Evolutionary conservation across 1,284 basidiomycete species (phyloP), one percentile per base, ranked within the genome.

Genomic region (Inonotus obliquus): DNA sequence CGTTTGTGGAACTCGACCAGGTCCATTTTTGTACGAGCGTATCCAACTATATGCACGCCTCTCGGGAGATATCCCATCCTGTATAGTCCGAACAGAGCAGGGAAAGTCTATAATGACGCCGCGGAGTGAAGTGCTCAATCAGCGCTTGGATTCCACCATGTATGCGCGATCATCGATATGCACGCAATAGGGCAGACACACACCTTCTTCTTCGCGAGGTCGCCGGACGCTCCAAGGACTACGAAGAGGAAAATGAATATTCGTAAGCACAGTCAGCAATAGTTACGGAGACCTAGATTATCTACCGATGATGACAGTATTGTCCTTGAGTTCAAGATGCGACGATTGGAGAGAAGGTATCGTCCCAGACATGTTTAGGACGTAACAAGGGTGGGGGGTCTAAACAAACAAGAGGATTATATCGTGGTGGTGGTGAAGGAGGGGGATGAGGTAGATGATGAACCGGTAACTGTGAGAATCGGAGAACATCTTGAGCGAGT

Each of bases 171-270:
- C 21, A n/a, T 54, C 25, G 23, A 7, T 39, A 32, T n/a, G 45
- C 51, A 57, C 38, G 23, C 21, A 21, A 29, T 32, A 44, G 41
- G 25, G 37, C 14, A 61, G 14, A 44, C 61, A 64, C 76, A 55
- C 56, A 91, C 95, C 85, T 99, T 99, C 82, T 99, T 99, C 89
- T 98, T 98, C 64, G 96, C 97, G 56, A 99, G 82, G 81, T 99
- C 96, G 57, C 96, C 96, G 63, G 94, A 97, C 23, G 96, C 96
- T 64, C 97, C 97, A 64, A 97, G 86, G 61, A 99, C 96, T 95
- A 70, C 37, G 54, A 56, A 10, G 60, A n/a, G 32, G 32, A 32
- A 62, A 54, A 66, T 59, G 38, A 25, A 35, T 29, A 48, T 47
- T 41, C 32, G 44, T 32, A 29, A 56, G 37, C 14, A 37, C 21